A percentile compares a stretch with the other conserved stretches of the same genome.
phyloP scores from a whole-genome alignment of 225 moss, liverwort and hornwort species.

The Physcomitrium patens region DNA sequence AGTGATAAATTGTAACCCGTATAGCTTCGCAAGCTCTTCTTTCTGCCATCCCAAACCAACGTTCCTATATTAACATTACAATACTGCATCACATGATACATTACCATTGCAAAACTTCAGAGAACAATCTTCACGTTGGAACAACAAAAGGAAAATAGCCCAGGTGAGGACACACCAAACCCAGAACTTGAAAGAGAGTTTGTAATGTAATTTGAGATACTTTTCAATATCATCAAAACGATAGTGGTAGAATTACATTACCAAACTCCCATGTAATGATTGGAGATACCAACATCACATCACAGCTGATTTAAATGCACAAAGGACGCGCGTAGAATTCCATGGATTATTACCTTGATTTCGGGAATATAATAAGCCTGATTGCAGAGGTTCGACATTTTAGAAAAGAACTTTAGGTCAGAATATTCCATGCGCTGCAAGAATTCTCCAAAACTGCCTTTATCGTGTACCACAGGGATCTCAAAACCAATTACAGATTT shows the following conservation, averaged over 20 bases:
- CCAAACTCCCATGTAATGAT: neutral
- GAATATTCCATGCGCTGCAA: slow-evolving; percentile 32
- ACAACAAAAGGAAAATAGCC: neutral
- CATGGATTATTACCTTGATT: slow-evolving; percentile 28
- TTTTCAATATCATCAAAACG: no score
- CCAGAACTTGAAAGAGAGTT: no score
- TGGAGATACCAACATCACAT: neutral
- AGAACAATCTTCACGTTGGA: neutral
- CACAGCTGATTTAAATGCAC: neutral
- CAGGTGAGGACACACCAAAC: no score
- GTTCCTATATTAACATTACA: neutral
- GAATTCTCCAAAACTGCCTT: slow-evolving; percentile 34
- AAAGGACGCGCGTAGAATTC: neutral
- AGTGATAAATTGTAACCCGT: slow-evolving; percentile 31
- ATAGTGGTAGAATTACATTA: no score
- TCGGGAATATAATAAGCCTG: slow-evolving; percentile 43
- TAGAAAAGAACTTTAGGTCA: slow-evolving; percentile 35
- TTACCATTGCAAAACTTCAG: neutral
- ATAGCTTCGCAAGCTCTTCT: slow-evolving; percentile 38
- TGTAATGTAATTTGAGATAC: no score
- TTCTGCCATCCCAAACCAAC: slow-evolving; percentile 25
- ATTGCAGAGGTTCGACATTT: slow-evolving; percentile 31
- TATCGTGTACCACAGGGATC: slow-evolving; percentile 41
- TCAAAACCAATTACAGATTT: slow-evolving; percentile 40
- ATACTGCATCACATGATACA: neutral